Conservation (phyloP, 345 rosid genomes). For the Rhizophora mangle region DNA sequence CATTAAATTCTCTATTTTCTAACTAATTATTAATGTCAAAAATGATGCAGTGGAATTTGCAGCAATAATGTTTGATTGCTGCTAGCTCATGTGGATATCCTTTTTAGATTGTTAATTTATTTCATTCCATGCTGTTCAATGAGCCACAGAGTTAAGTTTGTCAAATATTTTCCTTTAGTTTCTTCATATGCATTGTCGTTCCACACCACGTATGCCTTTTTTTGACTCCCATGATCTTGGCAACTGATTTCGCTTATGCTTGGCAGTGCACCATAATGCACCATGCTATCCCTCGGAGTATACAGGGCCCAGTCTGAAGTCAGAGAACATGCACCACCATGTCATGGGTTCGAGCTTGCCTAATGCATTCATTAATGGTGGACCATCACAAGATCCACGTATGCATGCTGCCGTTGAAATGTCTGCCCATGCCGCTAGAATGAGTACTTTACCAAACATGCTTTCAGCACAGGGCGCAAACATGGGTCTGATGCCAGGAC, state of each 20-base stretch:
- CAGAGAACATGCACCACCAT: slow-evolving; percentile 58
- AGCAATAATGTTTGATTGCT: no score
- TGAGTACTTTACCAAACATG: slow-evolving; percentile 57
- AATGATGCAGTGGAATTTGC: no score
- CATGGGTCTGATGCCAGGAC: slow-evolving; percentile 70
- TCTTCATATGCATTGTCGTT: not conserved
- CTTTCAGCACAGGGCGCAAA: slow-evolving; percentile 64
- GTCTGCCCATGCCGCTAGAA: slow-evolving; percentile 60
- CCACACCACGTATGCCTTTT: not conserved
- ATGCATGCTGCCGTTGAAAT: slow-evolving; percentile 60
- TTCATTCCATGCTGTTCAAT: not conserved
- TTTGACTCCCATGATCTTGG: not conserved
- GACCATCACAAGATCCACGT: slow-evolving; percentile 53
- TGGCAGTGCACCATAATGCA: slow-evolving; percentile 63
- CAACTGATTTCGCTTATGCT: slow-evolving; percentile 20
- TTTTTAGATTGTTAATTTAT: no score
- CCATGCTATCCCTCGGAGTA: slow-evolving; percentile 60
- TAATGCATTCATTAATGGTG: slow-evolving; percentile 68
- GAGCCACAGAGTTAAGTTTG: not conserved
- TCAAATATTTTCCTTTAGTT: not conserved
- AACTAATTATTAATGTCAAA: no score
- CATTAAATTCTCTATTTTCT: no score
- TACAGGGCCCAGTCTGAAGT: slow-evolving; percentile 46
- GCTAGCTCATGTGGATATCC: no score
- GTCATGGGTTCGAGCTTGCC: slow-evolving; percentile 43